A percentile compares a stretch with the other conserved stretches of the same genome.
These are phyloP conservation scores for Salix suchowensis DNA, from an alignment of 345 rosid genomes.

Conservation along the genomic window DNA sequence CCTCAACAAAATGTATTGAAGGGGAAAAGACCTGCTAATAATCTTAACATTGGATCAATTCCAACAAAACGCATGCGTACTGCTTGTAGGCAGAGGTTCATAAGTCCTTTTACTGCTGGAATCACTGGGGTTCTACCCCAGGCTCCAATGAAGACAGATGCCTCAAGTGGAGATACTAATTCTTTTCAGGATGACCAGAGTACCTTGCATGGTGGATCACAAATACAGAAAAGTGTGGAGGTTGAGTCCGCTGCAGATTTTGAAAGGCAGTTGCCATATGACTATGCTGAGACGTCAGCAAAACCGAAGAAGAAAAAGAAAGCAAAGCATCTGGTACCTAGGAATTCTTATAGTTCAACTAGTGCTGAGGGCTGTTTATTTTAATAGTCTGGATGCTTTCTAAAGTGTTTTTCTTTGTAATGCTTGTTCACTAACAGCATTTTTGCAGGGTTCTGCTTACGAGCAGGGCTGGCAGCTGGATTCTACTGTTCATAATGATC, in stretches of 20 bases:
- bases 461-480: slow-evolving; percentile 82
- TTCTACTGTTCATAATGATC: slow-evolving; percentile 57
- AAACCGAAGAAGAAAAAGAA: slow-evolving; percentile 94
- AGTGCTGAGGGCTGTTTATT: slow-evolving; percentile 3
- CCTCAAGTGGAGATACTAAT: slow-evolving; percentile 94
- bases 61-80: slow-evolving; percentile 92
- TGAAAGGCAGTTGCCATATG: slow-evolving; percentile 67
- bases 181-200: slow-evolving; percentile 95
- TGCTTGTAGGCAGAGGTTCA: slow-evolving; percentile 75
- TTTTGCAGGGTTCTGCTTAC: slow-evolving; percentile 68
- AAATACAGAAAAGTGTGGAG: slow-evolving; percentile 67
- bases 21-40: slow-evolving; percentile 68
- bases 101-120: slow-evolving; percentile 58
- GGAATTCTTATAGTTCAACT: slow-evolving; percentile 21
- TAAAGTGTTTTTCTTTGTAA: slow-evolving; percentile 8
- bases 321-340: slow-evolving; percentile 54
- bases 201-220: slow-evolving; percentile 69
- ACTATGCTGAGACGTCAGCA: slow-evolving; percentile 65
- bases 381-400: slow-evolving; percentile 7
- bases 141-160: slow-evolving; percentile 64
- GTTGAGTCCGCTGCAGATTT: slow-evolving; percentile 70
- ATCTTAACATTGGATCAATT: slow-evolving; percentile 55
- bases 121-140: slow-evolving; percentile 39
- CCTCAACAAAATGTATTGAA: slow-evolving; percentile 45
- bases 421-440: slow-evolving; percentile 17